A percentile compares a stretch with the other conserved stretches of the same genome.
These are phyloP conservation scores for Cinnamomum micranthum DNA, from an alignment of 164 flowering plant species.

Conservation along the genomic window DNA sequence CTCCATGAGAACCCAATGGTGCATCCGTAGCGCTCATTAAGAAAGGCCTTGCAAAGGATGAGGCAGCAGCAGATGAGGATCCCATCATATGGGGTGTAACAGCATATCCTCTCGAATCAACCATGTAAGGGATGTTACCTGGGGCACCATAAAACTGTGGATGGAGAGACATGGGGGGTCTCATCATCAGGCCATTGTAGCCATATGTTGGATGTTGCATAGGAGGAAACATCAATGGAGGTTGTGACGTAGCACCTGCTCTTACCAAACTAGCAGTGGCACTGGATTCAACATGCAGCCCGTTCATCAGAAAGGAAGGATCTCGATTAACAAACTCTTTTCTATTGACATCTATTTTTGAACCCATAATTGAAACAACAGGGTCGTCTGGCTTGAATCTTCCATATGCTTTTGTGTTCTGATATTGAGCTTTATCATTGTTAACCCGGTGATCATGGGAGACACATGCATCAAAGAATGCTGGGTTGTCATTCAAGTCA, in stretches of 20 bases:
- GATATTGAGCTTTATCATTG: slow-evolving; percentile 26
- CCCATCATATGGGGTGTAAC: slow-evolving; percentile 53
- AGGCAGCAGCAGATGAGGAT: slow-evolving; percentile 31
- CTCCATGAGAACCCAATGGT: slow-evolving; percentile 32
- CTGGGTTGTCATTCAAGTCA: slow-evolving; percentile 73
- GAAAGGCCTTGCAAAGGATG: slow-evolving; percentile 42
- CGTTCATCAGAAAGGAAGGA: slow-evolving; percentile 36
- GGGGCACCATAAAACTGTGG: slow-evolving; percentile 48
- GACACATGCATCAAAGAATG: slow-evolving; percentile 26
- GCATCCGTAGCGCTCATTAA: slow-evolving; percentile 38
- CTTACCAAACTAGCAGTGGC: slow-evolving; percentile 29
- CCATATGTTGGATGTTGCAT: slow-evolving; percentile 37
- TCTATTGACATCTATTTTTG: slow-evolving; percentile 47
- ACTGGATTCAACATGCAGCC: slow-evolving; percentile 39
- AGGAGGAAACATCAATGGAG: slow-evolving; percentile 30
- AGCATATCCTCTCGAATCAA: slow-evolving; percentile 63
- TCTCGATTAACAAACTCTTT: slow-evolving; percentile 35
- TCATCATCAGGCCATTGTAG: slow-evolving; percentile 28
- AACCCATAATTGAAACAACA: slow-evolving; percentile 68
- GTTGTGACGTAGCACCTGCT: slow-evolving; percentile 28
- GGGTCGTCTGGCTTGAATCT: slow-evolving; percentile 39
- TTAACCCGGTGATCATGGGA: slow-evolving; percentile 24
- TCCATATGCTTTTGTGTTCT: slow-evolving; percentile 26
- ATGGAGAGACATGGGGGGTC: slow-evolving; percentile 29
- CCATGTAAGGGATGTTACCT: slow-evolving; percentile 51